Evolutionary conservation across 805 yeast species (phyloP), one percentile per base, ranked within the genome.

Genomic region (Tetrapisispora phaffii): DNA sequence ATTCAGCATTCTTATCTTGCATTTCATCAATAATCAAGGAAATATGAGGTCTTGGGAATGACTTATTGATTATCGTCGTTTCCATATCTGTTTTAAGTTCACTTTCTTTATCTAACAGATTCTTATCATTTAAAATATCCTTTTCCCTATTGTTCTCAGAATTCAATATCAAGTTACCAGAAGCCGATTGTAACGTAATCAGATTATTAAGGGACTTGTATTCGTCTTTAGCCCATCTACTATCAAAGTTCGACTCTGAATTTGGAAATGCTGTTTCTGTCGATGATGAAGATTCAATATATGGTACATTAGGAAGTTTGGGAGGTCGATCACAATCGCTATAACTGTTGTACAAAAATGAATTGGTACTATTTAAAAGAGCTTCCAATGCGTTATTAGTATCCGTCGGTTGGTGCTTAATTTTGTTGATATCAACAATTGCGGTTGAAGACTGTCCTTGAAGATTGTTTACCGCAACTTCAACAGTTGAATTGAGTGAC

Each of bases 161-260:
- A 20, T 19, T 13, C 2, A 20, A 5, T 13, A 13, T 21, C 3
- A 7, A 15, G 4, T 5, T 7, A 16, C n/a, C 22, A 4, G 36
- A 2, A 15, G 15, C 21, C 3, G 28, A 24, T 8, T 28, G 26
- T 10, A 41, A 8, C n/a, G 20, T 33, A 4, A 36, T 39, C 12
- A 58, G 44, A 42, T 55, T 53, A 24, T 55, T 54, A 23, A 59
- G 34, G 35, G 53, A 54, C 49, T 50, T 50, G 31, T 58, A 54
- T 41, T 58, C 62, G 22, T 51, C 53, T 23, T 54, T 76, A 68
- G 44, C 80, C 83, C 71, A 79, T 71, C 48, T 76, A 66, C 65
- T 77, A 17, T 78, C 73, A 36, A 79, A 75, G 16, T 50, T 38
- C 2, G 41, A 12, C 19, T 44, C 48, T 3, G 47, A 34, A 17